Evolutionary conservation across 805 yeast genomes (phyloP).

Genomic region (Candida silvicultrix): DNA sequence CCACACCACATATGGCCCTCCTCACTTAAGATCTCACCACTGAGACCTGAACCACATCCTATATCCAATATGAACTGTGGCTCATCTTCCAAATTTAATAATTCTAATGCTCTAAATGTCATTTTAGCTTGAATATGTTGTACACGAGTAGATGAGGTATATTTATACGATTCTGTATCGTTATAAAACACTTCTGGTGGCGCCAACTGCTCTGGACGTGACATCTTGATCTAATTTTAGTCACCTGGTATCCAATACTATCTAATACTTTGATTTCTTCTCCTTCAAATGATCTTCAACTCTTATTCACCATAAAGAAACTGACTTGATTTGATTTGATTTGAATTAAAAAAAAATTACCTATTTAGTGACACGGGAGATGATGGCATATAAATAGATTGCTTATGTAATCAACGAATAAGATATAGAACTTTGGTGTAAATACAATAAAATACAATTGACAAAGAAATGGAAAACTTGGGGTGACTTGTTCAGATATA

Average conservation of each 20-base stretch:
- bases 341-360: not conserved
- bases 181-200: conserved; percentile 96
- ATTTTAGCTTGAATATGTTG: conserved; percentile 97
- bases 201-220: conserved; percentile 93
- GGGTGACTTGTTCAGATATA: no score
- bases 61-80: conserved; percentile 75
- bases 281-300: no score
- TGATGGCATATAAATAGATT: not conserved
- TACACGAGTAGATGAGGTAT: conserved; percentile 90
- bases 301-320: no score
- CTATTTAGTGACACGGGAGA: not conserved
- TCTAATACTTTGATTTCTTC: no score
- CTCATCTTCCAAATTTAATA: conserved; percentile 64
- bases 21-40: conserved; percentile 90
- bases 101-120: conserved; percentile 90
- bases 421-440: no score
- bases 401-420: not conserved
- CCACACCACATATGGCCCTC: conserved; percentile 96
- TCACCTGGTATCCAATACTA: no score
- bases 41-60: conserved; percentile 96
- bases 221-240: conserved; percentile 40
- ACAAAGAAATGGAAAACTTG: no score
- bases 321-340: no score
- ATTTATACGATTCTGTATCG: conserved; percentile 83
- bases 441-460: no score